Percentiles rank a stretch among this genome's conserved stretches.
Conservation (phyloP, 129 eudicot species). For the Arctium lappa region DNA sequence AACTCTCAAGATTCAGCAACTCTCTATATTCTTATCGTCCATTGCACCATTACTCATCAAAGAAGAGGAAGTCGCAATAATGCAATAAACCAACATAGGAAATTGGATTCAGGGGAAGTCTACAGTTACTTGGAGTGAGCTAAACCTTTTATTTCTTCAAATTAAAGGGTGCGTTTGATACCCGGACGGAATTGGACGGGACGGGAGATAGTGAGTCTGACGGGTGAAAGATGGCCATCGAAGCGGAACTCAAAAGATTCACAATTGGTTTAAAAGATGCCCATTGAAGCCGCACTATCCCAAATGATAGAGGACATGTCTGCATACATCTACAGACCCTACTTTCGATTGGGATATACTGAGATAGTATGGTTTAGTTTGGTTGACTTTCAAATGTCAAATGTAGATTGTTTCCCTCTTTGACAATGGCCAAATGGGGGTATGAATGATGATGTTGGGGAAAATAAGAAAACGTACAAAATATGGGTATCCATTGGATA, state of each 20-base stretch:
- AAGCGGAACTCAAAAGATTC: not conserved
- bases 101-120: constrained; percentile 37
- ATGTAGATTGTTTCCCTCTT: not conserved
- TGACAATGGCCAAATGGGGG: not conserved
- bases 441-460: not conserved
- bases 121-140: constrained; percentile 54
- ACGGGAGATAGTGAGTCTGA: too few relatives aligned
- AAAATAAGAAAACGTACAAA: constrained; percentile 45
- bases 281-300: not conserved
- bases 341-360: not conserved
- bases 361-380: not conserved
- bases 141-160: not conserved
- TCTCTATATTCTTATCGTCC: too few relatives aligned
- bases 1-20: too few relatives aligned
- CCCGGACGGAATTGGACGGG: too few relatives aligned
- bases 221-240: too few relatives aligned
- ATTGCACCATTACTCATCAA: not conserved
- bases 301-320: not conserved
- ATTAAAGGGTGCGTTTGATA: too few relatives aligned
- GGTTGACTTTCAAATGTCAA: constrained; percentile 9
- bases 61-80: constrained; percentile 11
- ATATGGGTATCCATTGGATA: constrained; percentile 47
- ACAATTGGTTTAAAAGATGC: not conserved
- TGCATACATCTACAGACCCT: not conserved
- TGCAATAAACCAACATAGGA: constrained; percentile 17